A percentile compares a stretch with the other conserved stretches of the same genome.
Conservation (phyloP, 2,329 filamentous ascomycete genomes). For the Periconia sp. region DNA sequence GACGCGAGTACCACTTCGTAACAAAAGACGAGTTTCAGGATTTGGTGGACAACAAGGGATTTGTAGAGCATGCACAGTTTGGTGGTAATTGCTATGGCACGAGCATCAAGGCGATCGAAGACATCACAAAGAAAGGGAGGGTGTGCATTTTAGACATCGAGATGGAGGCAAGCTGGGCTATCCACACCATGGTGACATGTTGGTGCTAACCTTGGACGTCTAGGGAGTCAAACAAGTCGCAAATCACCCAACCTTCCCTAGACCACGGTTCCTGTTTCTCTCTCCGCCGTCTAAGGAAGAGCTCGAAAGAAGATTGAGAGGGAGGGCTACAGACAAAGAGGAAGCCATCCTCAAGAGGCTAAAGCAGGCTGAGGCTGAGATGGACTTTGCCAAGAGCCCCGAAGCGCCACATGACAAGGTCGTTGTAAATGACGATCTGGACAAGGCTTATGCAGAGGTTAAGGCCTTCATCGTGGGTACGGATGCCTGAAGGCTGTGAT, state of each 20-base stretch:
- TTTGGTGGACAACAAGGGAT: conserved; percentile 63
- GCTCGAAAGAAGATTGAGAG: conserved; percentile 63
- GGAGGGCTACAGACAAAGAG: conserved; percentile 48
- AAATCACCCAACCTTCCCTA: conserved; percentile 63
- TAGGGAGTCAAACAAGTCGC: conserved; percentile 92
- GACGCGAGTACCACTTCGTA: conserved; percentile 77
- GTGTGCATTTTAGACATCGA: conserved; percentile 92
- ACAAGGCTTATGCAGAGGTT: conserved; percentile 52
- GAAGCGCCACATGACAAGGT: conserved; percentile 54
- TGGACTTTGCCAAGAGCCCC: conserved; percentile 43
- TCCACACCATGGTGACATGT: not conserved
- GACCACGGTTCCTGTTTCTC: conserved; percentile 80
- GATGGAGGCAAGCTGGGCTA: conserved; percentile 70
- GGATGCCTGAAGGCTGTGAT: conserved; percentile 18
- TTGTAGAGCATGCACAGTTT: conserved; percentile 87
- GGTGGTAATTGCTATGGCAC: conserved; percentile 87
- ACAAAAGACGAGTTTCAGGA: conserved; percentile 51
- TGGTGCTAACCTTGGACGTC: not conserved
- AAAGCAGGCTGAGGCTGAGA: conserved; percentile 49
- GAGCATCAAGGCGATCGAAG: conserved; percentile 74
- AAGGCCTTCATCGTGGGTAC: conserved; percentile 53
- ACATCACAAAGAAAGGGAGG: conserved; percentile 69
- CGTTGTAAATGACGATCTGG: conserved; percentile 56
- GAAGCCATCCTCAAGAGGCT: conserved; percentile 52
- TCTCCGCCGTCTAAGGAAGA: conserved; percentile 74